These are phyloP conservation scores for Lactarius indigo DNA, from an alignment of 768 basidiomycete genomes.

Conservation along the genomic window DNA sequence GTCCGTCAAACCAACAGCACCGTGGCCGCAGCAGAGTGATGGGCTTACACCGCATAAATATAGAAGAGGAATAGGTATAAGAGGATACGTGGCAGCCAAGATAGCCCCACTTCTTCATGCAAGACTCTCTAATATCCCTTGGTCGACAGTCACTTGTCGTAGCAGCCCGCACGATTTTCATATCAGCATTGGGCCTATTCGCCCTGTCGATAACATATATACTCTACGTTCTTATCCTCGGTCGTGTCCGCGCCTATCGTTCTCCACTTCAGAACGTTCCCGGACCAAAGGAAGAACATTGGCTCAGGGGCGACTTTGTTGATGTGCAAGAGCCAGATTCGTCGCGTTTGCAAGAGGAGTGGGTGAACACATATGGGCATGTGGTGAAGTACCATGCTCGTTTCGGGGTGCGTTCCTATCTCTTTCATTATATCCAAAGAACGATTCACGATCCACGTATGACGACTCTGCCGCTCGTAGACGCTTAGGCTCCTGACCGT, in stretches of 20 bases:
- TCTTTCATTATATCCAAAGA: neutral
- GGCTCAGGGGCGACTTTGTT: conserved; percentile 13
- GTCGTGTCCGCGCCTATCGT: neutral
- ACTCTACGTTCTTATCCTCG: neutral
- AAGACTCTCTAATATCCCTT: neutral
- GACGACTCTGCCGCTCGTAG: neutral
- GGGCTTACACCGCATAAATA: too few species aligned
- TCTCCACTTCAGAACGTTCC: conserved; percentile 10
- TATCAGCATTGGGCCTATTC: neutral
- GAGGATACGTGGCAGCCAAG: neutral
- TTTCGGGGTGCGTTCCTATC: conserved; percentile 10
- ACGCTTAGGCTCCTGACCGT: conserved; percentile 32
- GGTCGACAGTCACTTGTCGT: neutral
- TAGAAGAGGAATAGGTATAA: too few species aligned
- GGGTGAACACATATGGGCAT: conserved; percentile 20
- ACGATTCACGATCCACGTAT: neutral
- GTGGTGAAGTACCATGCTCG: neutral
- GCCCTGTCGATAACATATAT: neutral
- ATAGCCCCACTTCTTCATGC: neutral
- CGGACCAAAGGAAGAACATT: conserved; percentile 6
- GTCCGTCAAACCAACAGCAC: too few species aligned
- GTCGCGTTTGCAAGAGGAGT: conserved; percentile 18
- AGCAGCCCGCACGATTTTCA: neutral
- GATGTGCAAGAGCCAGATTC: conserved; percentile 9
- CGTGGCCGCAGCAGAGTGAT: too few species aligned